Base-by-base conservation (phyloP, 441 rosid genomes). In the Hura crepitans region DNA sequence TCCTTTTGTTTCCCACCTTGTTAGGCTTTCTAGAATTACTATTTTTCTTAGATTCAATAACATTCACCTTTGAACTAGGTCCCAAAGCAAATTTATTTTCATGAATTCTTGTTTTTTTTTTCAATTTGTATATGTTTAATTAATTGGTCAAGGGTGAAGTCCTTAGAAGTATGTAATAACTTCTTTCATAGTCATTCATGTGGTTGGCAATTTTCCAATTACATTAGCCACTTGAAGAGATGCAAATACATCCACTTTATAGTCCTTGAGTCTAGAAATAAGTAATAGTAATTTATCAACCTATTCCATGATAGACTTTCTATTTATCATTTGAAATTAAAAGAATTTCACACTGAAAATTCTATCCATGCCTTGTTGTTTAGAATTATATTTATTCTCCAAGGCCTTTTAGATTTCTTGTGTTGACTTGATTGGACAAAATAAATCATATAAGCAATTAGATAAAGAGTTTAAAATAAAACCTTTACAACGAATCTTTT, bases 271-370 rank as follows among this genome's bases (percentile, higher is more conserved):
- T 71, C 42, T 62, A 15, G 62, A 71, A 0, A 62, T 61, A 0
- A 75, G 17, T 1, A 69, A n/a, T 35, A 27, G 18, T 3, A 80
- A 37, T n/a, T 74, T 62, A 66, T 67, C 46, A 10, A 42, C 54
- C 39, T 71, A 20, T 2, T 62, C 55, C 20, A n/a, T n/a, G n/a
- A n/a, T n/a, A n/a, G n/a, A n/a, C n/a, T n/a, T n/a, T n/a, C n/a
- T n/a, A n/a, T n/a, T n/a, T n/a, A n/a, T n/a, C n/a, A n/a, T n/a
- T n/a, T n/a, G n/a, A n/a, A n/a, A n/a, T n/a, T n/a, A n/a, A n/a
- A n/a, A n/a, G n/a, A n/a, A n/a, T n/a, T n/a, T n/a, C n/a, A n/a
- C n/a, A n/a, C n/a, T n/a, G n/a, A 42, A 4, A 2, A 50, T 10
- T 6, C 0, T 0, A 53, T 22, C 51, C 13, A 46, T 22, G 14